Conservation (phyloP, 2,329 filamentous ascomycete genomes). For the Hymenoscyphus occultus region DNA sequence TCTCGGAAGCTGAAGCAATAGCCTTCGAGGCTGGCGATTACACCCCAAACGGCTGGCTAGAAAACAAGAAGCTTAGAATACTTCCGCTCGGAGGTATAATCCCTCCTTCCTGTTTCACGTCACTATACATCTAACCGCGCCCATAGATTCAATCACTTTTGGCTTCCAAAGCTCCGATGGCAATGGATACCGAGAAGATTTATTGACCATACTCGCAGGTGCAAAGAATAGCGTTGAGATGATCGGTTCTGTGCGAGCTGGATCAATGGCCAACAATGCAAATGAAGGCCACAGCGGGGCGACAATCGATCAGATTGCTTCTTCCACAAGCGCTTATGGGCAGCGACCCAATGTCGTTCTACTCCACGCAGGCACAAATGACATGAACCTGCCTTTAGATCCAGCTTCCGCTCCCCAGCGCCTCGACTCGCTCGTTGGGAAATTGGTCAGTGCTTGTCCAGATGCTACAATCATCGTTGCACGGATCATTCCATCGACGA, state of each 20-base stretch:
- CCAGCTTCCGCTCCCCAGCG: constrained; percentile 33
- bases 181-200: constrained; percentile 40
- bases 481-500: constrained; percentile 30
- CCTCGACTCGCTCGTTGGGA: constrained; percentile 35
- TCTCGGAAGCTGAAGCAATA: background rate
- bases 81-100: background rate
- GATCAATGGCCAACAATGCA: constrained; percentile 35
- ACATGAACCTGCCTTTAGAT: constrained; percentile 28
- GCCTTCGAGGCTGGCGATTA: background rate
- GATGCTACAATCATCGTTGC: constrained; percentile 39
- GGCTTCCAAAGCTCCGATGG: constrained; percentile 34
- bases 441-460: constrained; percentile 32
- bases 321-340: background rate
- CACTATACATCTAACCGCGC: background rate
- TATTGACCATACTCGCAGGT: constrained; percentile 26
- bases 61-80: constrained; percentile 4
- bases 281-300: constrained; percentile 29
- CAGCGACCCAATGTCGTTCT: constrained; percentile 9
- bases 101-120: background rate
- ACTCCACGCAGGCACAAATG: constrained; percentile 36
- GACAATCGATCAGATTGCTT: constrained; percentile 35
- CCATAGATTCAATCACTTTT: constrained; percentile 36
- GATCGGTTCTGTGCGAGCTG: constrained; percentile 33
- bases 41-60: background rate
- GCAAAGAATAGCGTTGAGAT: constrained; percentile 25